Evolutionary conservation across 768 basidiomycete genomes (phyloP), one percentile per base, ranked within the genome.

Genomic region (Exidia glandulosa): DNA sequence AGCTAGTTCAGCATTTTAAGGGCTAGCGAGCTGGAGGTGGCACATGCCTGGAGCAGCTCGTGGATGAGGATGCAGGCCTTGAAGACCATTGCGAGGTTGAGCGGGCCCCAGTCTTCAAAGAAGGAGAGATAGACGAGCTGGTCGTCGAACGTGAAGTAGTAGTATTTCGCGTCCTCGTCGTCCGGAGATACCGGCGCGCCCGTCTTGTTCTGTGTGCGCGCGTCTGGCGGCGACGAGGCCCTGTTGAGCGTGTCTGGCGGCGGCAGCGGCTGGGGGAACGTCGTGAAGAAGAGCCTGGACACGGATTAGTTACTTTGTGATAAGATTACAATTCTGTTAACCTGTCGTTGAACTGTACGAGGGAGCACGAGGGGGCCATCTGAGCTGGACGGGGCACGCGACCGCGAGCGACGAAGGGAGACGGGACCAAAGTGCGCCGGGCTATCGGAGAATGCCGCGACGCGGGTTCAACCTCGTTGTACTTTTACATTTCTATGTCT

Each of bases 121-220:
- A 96, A 96, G 32, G 88, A 90, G 64, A 93, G 81, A 76, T 96
- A 96, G 65, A 88, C 80, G 36, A 96, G 80, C 64, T 92, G 88
- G 77, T 94, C 87, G 73, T 96, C 93, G 75, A 95, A 83, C 60
- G 88, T 90, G 76, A 95, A 93, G 75, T 87, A 95, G 74, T 90
- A 90, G 71, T 90, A 90, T 58, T 80, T 79, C 60, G 86, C 82
- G 63, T 82, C 55, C n/a, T 47, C 79, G 64, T 88, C 87, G 66
- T 92, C 88, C 27, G 86, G 83, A 16, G 87, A 80, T 29, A 81
- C 76, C 47, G 84, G 61, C 27, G 58, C 41, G 41, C 41, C 41
- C 12, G 80, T 32, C 82, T 80, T n/a, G 81, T 79, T 37, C 76
- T 81, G 69, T 75, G 79, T 56, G 62, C 55, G 7, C 81, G 77